Evolutionary conservation across 2,329 filamentous ascomycete genomes (phyloP).

Genomic region (Neonectria sp.): DNA sequence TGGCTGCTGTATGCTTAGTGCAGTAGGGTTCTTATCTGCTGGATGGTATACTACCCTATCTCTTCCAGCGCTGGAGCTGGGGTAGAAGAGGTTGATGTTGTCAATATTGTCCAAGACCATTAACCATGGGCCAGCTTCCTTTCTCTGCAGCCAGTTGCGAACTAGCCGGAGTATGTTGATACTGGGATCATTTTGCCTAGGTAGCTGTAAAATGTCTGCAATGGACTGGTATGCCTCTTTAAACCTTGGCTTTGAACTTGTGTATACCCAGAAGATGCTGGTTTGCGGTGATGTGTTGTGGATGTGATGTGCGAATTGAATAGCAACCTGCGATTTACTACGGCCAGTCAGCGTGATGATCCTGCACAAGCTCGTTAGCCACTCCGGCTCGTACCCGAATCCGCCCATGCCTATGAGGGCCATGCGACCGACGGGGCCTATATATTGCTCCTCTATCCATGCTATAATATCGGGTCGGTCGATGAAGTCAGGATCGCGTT

Average conservation of each 20-base stretch:
- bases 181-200: constrained; percentile 48
- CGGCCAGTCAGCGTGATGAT: neutral
- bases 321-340: constrained; percentile 50
- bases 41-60: neutral
- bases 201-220: constrained; percentile 44
- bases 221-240: constrained; percentile 55
- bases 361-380: too few relatives aligned
- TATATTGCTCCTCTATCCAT: constrained; percentile 41
- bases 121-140: constrained; percentile 42
- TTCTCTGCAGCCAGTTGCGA: constrained; percentile 46
- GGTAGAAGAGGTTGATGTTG: constrained; percentile 28
- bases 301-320: constrained; percentile 53
- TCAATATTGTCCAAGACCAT: too few relatives aligned
- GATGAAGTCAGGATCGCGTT: constrained; percentile 51
- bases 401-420: constrained; percentile 54
- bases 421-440: constrained; percentile 37
- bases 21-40: neutral
- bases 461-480: constrained; percentile 46
- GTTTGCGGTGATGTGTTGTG: constrained; percentile 43
- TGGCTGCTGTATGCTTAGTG: neutral
- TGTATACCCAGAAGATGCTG: constrained; percentile 57
- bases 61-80: neutral
- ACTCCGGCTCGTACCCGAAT: too few relatives aligned
- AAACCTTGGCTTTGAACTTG: constrained; percentile 52
- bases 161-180: constrained; percentile 52